Conservation (phyloP, 2,329 filamentous ascomycete species). For the Trichophyton simii region DNA sequence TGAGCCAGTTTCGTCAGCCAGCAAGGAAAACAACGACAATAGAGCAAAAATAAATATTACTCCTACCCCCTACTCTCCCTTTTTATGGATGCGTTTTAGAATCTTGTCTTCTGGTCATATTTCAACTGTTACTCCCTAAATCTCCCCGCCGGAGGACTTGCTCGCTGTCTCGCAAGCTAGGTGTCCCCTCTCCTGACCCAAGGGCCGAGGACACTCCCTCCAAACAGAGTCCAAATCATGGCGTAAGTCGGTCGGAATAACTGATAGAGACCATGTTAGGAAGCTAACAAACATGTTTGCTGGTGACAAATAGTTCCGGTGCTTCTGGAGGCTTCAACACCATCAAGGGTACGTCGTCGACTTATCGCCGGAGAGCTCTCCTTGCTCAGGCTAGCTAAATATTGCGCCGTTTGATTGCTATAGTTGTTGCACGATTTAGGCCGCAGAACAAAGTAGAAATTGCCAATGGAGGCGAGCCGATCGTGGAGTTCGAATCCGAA, state of each 20-base stretch:
- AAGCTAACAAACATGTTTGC: constrained; percentile 5
- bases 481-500: constrained; percentile 76
- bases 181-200: neutral
- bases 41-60: no score
- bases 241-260: constrained; percentile 30
- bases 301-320: constrained; percentile 18
- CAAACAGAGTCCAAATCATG: constrained; percentile 22
- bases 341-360: constrained; percentile 39
- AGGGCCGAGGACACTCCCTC: neutral
- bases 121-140: neutral
- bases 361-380: constrained; percentile 1
- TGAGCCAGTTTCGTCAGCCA: neutral
- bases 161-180: neutral
- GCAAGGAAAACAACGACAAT: neutral
- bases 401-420: constrained; percentile 16
- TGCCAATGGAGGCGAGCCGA: constrained; percentile 76
- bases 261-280: neutral
- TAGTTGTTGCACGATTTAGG: constrained; percentile 92
- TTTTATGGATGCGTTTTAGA: no score
- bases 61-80: no score
- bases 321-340: constrained; percentile 32
- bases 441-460: constrained; percentile 94
- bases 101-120: neutral
- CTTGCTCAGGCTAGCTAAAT: neutral
- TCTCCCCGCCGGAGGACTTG: neutral